These are phyloP conservation scores for Dictyophora rubrovolvata DNA, from an alignment of 768 basidiomycete species.

Conservation along the genomic window DNA sequence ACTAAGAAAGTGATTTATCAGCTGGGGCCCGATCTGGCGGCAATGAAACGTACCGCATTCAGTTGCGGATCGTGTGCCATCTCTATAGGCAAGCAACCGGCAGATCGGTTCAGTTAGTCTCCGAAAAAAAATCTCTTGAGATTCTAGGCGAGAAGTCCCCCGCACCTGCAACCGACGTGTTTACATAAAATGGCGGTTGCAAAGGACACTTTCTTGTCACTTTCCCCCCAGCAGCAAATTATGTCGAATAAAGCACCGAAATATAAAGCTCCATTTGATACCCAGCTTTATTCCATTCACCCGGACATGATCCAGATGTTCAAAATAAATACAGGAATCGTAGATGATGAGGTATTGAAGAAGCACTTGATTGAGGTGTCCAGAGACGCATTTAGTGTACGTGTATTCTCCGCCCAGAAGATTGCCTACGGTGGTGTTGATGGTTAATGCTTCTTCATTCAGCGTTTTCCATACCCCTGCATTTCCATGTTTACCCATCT, in stretches of 20 bases:
- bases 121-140: too few relatives aligned
- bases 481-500: neutral
- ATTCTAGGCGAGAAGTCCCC: too few relatives aligned
- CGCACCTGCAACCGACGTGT: too few relatives aligned
- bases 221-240: neutral
- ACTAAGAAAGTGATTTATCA: too few relatives aligned
- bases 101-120: too few relatives aligned
- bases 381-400: neutral
- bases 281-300: neutral
- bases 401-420: neutral
- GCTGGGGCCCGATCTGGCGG: too few relatives aligned
- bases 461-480: neutral
- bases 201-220: neutral
- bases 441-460: neutral
- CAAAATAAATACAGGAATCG: neutral
- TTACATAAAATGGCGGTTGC: neutral
- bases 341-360: neutral
- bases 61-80: too few relatives aligned
- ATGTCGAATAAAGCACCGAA: neutral
- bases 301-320: neutral
- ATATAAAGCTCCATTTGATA: neutral
- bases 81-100: too few relatives aligned
- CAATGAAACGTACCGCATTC: too few relatives aligned
- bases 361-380: neutral
- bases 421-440: neutral